Evolutionary conservation across 768 basidiomycete species (phyloP).

Genomic region (Russula sp.): DNA sequence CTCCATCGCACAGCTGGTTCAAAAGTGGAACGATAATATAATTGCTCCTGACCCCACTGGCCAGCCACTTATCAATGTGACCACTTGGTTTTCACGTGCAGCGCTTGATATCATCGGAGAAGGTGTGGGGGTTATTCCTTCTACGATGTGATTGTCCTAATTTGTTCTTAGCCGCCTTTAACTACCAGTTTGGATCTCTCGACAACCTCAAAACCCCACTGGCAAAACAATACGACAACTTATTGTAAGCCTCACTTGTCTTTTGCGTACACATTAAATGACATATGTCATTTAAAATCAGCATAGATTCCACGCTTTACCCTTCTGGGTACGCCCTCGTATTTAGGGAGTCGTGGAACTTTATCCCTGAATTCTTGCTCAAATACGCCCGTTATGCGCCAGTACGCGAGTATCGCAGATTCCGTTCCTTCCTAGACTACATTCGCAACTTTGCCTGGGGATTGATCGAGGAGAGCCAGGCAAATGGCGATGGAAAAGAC

Average conservation of each 20-base stretch:
- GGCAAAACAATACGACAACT: slow-evolving; percentile 8
- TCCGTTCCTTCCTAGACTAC: slow-evolving; percentile 10
- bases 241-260: slow-evolving; percentile 10
- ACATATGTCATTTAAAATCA: neutral
- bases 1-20: slow-evolving; percentile 18
- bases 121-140: slow-evolving; percentile 9
- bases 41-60: neutral
- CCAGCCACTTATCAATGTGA: slow-evolving; percentile 21
- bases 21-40: slow-evolving; percentile 25
- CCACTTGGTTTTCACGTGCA: slow-evolving; percentile 23
- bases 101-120: slow-evolving; percentile 27
- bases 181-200: slow-evolving; percentile 16
- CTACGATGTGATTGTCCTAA: neutral
- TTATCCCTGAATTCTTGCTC: slow-evolving; percentile 13
- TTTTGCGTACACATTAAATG: neutral
- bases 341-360: slow-evolving; percentile 14
- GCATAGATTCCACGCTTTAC: slow-evolving; percentile 15
- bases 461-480: slow-evolving; percentile 1
- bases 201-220: slow-evolving; percentile 6
- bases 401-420: slow-evolving; percentile 14
- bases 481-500: slow-evolving; percentile 15
- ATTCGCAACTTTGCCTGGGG: slow-evolving; percentile 1
- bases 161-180: slow-evolving; percentile 11
- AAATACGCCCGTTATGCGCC: slow-evolving; percentile 17
- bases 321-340: slow-evolving; percentile 13